phyloP scores from a whole-genome alignment of 768 basidiomycete species.

The Phanerochaete sordida region DNA sequence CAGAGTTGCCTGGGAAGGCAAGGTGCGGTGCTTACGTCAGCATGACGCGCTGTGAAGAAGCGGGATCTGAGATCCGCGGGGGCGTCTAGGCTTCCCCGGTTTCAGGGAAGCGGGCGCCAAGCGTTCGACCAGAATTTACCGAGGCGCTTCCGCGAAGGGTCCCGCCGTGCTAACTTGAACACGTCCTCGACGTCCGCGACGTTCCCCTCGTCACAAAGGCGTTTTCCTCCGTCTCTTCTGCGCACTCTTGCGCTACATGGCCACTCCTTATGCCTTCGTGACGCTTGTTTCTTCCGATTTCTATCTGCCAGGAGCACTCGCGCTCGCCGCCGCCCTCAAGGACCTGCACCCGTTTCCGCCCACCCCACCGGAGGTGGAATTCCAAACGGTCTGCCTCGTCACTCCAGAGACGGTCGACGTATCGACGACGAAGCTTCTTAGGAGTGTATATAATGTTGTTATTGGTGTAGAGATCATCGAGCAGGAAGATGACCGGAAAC shows the following conservation, averaged over 20 bases:
- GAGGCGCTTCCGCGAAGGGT: neutral
- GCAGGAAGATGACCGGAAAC: slow-evolving; percentile 57
- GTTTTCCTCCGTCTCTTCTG: slow-evolving; percentile 13
- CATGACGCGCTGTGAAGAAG: neutral
- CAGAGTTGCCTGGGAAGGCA: neutral
- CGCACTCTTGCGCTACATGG: slow-evolving; percentile 40
- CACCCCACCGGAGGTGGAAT: slow-evolving; percentile 57
- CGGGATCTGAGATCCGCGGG: neutral
- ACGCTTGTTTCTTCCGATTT: slow-evolving; percentile 89
- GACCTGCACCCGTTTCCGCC: slow-evolving; percentile 69
- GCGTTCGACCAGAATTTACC: neutral
- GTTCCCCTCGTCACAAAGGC: slow-evolving; percentile 5
- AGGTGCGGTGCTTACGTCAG: neutral
- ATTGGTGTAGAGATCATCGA: slow-evolving; percentile 90
- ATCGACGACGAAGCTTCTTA: slow-evolving; percentile 70
- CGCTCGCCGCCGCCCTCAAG: slow-evolving; percentile 78
- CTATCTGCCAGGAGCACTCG: slow-evolving; percentile 92
- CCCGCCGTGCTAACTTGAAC: slow-evolving; percentile 15
- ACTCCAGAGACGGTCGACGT: slow-evolving; percentile 94
- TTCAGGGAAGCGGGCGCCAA: slow-evolving; percentile 2
- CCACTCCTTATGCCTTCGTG: slow-evolving; percentile 75
- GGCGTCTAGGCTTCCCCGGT: neutral
- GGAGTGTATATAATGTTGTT: slow-evolving; percentile 79
- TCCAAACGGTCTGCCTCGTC: slow-evolving; percentile 84
- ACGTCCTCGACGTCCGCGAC: slow-evolving; percentile 17